Conservation (phyloP, 192 early-diverging fungal species). For the Phlyctochytrium planicorne region DNA sequence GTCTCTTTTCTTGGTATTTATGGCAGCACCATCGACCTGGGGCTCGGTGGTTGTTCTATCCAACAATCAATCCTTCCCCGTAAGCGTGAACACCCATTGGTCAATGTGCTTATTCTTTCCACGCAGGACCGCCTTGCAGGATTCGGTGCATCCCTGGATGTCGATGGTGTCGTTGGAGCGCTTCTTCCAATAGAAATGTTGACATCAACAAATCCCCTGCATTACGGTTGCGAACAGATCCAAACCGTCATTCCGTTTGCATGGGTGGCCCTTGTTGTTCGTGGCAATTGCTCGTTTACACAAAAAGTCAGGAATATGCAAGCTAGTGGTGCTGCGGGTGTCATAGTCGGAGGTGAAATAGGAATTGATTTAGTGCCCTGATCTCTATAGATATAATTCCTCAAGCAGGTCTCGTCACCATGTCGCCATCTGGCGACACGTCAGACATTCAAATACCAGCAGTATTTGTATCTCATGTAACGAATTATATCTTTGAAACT, state of each 20-base stretch:
- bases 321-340: constrained; percentile 74
- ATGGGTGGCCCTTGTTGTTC: constrained; percentile 84
- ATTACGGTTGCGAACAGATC: background rate
- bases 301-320: constrained; percentile 93
- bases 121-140: background rate
- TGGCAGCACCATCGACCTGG: too few relatives aligned
- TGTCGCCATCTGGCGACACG: constrained; percentile 81
- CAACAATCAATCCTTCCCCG: too few relatives aligned
- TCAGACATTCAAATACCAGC: constrained; percentile 85
- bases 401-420: constrained; percentile 70
- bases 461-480: constrained; percentile 80
- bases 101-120: background rate
- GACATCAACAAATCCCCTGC: too few relatives aligned
- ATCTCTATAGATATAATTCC: constrained; percentile 31
- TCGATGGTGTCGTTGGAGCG: background rate
- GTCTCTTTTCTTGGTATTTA: too few relatives aligned
- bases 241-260: background rate
- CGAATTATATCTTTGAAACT: constrained; percentile 51
- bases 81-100: too few relatives aligned
- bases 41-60: too few relatives aligned
- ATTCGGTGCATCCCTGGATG: background rate
- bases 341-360: constrained; percentile 76
- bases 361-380: background rate
- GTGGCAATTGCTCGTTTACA: constrained; percentile 86
- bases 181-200: background rate